Evolutionary conservation across 345 rosid species (phyloP), one percentile per base, ranked within the genome.

Genomic region (Brassica cretica): DNA sequence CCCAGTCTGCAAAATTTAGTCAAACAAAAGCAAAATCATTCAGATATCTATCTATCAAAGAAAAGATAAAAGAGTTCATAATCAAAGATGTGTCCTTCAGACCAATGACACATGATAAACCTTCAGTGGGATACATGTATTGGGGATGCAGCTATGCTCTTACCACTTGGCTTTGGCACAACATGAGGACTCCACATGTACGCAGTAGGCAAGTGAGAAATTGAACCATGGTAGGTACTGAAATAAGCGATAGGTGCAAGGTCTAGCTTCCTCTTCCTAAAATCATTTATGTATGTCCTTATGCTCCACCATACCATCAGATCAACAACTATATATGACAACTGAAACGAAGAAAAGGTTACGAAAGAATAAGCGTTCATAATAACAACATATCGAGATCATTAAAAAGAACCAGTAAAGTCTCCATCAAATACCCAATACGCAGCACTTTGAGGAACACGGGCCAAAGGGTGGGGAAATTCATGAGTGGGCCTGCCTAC

Each of bases 401-500:
- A 55, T 14, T 33, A 51, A 53, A 19, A 44, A 37, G 29, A 19
- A 66, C 14, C 12, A 29, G 15, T 41, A 27, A 53, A 59, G 18
- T 16, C 8, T 5, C 21, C 8, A 39, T 64, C 59, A 33, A 84
- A 87, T 91, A 95, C 99, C 98, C 99, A 93, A 80, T 95, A 81
- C 55, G 94, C 99, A 86, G 98, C 97, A 73, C 89, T 88, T 72
- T 93, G 97, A 66, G 97, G 88, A 63, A 93, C 99, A 68, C 98
- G 97, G n/a, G 97, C 98, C 74, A 95, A 84, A 24, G 99, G 99
- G 72, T 95, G 98, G 78, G 98, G 94, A 81, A 95, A 95, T 83
- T 93, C 99, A 83, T 84, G 83, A 33, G 99, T 95, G 30, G 99
- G 99, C 97, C 99, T 95, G 99, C 87, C 94, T 87, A 95, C 82